Evolutionary conservation across 257 asterid species (phyloP), one percentile per base, ranked within the genome.

Genomic region (Knoxia roxburghii): DNA sequence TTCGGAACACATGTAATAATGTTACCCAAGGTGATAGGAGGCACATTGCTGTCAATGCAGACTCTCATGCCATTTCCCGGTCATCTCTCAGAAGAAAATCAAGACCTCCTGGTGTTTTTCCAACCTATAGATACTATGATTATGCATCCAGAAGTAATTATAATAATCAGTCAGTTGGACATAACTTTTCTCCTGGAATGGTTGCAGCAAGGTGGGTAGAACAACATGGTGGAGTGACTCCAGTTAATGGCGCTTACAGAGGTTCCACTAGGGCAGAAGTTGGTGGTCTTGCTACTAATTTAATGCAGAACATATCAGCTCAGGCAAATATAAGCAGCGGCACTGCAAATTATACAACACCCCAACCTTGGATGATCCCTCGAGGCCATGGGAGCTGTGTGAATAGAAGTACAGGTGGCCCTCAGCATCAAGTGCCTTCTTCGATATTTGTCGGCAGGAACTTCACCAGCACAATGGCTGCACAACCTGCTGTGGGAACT

Each of bases 1-100:
- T 67, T 55, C 79, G 14, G 68, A 67, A 53, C 46, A 24, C 78
- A 67, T 32, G 30, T 61, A 72, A 23, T 68, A 73, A 64, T 70
- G 50, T 24, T 66, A 57, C 58, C 37, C 64, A 72, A 41, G 66
- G 80, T 58, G 81, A 61, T 49, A 68, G 64, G 65, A 82, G 71
- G 66, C 73, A 48, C 46, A 69, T 18, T 68, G 72, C 50, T 24
- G 71, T 77, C 58, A 83, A 66, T 40, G 50, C 55, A 24, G 74
- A 75, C 69, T 73, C 80, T 58, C 84, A 54, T 17, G 58, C 65
- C 45, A 50, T 46, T 60, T 57, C 83, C 26, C 52, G 62, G 49
- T 76, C 74, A 61, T 76, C 69, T 32, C 63, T 80, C 68, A 78
- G 78, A 68, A 77, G 77, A 79, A 40, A 78, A 37, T 21, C 68